phyloP scores from a whole-genome alignment of 2,329 filamentous ascomycete species.

The Diaporthe amygdali region DNA sequence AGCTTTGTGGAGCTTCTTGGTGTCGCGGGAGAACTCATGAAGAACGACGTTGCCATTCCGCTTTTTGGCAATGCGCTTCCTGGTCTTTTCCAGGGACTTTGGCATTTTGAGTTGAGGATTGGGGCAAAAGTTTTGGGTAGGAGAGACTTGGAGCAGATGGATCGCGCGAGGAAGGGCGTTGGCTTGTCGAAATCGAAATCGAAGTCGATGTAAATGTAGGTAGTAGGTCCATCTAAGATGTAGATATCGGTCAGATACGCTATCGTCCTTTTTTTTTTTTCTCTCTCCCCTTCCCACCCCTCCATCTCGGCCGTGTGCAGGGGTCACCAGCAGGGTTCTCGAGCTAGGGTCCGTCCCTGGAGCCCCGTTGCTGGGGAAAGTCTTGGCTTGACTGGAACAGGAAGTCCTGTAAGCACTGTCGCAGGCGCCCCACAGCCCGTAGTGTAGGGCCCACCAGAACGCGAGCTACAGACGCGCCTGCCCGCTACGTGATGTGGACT shows the following conservation, averaged over 20 bases:
- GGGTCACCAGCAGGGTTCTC: background rate
- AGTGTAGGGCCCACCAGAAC: background rate
- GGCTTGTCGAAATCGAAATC: no score
- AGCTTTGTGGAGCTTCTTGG: slow-evolving; percentile 79
- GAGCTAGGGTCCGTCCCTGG: background rate
- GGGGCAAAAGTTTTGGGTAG: background rate
- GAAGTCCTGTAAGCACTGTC: background rate
- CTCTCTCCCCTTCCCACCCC: background rate
- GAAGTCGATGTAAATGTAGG: background rate
- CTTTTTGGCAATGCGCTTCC: slow-evolving; percentile 92
- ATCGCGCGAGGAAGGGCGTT: background rate
- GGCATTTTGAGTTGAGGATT: slow-evolving; percentile 62
- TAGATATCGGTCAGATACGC: background rate
- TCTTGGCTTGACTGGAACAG: background rate
- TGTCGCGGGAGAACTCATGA: slow-evolving; percentile 89
- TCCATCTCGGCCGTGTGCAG: background rate
- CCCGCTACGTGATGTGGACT: background rate
- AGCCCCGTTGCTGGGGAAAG: background rate
- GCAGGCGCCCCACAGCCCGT: no score
- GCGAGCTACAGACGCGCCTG: slow-evolving; percentile 7
- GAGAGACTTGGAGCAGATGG: no score
- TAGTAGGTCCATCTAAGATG: background rate
- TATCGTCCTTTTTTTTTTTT: background rate
- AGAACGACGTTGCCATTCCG: slow-evolving; percentile 75
- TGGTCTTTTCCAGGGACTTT: slow-evolving; percentile 78